Evolutionary conservation across 306 rosid species (phyloP), one percentile per base, ranked within the genome.

Genomic region (Acacia acuminata): DNA sequence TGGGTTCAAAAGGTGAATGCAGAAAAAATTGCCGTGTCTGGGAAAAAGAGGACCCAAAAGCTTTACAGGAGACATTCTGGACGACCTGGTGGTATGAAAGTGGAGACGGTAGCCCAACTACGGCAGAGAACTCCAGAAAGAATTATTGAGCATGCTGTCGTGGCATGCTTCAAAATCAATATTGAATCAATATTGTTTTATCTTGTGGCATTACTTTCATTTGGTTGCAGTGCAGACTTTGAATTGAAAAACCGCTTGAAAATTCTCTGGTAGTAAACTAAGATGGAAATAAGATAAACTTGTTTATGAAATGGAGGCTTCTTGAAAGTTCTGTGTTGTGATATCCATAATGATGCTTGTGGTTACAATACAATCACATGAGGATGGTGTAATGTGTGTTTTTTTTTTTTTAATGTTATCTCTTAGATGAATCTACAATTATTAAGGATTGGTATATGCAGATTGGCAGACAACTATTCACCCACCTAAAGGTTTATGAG

Each of bases 1-100:
- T 24, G 88, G 58, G 61, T 64, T 73, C 51, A 51, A 60, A 79
- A 96, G 99, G 88, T 94, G 70, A 96, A 92, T 90, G 99, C 98
- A 25, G 97, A 94, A 22, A 96, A 94, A 82, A 85, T 92, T 77
- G 98, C 97, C 2, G 97, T 96, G 13, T 91, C 96, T 6, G 96
- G 99, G 69, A 94, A 87, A 86, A 96, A 96, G 89, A 89, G 97
- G 77, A 96, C 90, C 74, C 97, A 96, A 78, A 94, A 96, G 82
- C 92, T 96, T 75, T 92, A 94, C n/a, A 89, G 96, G 85, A 92
- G 99, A 89, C 99, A 96, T 88, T 96, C 99, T 78, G 99, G 99
- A 75, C 87, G 97, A 82, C 99, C 99, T 4, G 99, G 98, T 90
- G 98, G 99, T 66, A 92, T 92, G 99, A 96, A 42, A 24, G 90